Base-by-base conservation (phyloP, 139 green algal species). In the Volvox reticuliferus region DNA sequence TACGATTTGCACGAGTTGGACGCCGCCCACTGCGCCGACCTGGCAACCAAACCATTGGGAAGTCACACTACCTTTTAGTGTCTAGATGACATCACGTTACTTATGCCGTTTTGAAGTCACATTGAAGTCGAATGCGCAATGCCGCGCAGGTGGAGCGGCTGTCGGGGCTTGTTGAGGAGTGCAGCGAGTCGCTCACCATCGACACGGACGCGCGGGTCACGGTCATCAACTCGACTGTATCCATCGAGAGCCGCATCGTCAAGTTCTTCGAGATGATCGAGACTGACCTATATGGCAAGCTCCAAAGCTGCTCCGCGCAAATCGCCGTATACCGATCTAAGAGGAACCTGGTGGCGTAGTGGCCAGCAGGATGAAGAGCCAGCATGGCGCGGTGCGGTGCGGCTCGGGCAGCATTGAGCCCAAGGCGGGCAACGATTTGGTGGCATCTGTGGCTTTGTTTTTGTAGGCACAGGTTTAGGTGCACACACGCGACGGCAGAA, bases 191-290 rank as follows among this genome's bases (percentile, higher is more conserved):
- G 32, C 83, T 93, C 6, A 92, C 88, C 21, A 83, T 94, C 16
- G 89, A 94, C 82, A 1, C 79, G 16, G 37, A 93, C 19, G 82
- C 93, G 62, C 95, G 96, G 28, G 92, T 97, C 87, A 37, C 85
- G 22, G 95, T 97, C 79, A 96, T 99, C 93, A 98, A 99, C 93
- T 92, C 91, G 78, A 96, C 93, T 16, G 92, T 94, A 16, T 95
- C 92, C 79, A 94, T 98, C 36, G 87, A 96, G 91, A 92, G 44
- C 9, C 94, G 96, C 88, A 95, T 98, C 28, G n/a, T 91, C 21
- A 96, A 96, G 80, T 93, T 99, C 91, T 99, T 97, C 71, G 94
- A 98, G 35, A 91, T 97, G 21, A 93, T 98, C 1, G 96, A 91
- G 77, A 78, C 55, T 0, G 84, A 93, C 36, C 63, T 93, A 30